phyloP scores from a whole-genome alignment of 192 early-diverging fungal genomes.

The Coemansia sp. region DNA sequence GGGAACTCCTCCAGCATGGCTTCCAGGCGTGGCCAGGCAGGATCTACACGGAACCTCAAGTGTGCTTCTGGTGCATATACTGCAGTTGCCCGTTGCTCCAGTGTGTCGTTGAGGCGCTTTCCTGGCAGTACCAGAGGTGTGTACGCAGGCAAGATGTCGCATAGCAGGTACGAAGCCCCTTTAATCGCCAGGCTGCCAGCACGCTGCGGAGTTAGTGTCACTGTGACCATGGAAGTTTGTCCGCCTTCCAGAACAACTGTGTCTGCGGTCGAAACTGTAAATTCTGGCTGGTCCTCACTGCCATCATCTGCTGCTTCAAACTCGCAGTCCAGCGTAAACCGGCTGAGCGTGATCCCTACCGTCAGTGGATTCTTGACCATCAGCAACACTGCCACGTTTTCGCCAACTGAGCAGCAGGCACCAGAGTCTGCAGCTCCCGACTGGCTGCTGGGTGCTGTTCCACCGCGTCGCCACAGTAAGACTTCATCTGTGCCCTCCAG shows the following conservation, averaged over 20 bases:
- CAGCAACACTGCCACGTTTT: constrained; percentile 39
- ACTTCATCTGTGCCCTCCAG: constrained; percentile 46
- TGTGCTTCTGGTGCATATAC: constrained; percentile 70
- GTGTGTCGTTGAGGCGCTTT: constrained; percentile 72
- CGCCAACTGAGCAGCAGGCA: constrained; percentile 37
- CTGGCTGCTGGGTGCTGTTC: constrained; percentile 16
- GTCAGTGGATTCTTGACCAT: constrained; percentile 49
- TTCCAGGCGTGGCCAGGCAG: constrained; percentile 81
- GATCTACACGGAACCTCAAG: constrained; percentile 71
- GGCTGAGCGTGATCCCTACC: constrained; percentile 41
- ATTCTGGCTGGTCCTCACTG: neutral
- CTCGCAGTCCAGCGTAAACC: constrained; percentile 42
- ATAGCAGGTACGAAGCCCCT: constrained; percentile 76
- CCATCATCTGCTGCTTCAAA: constrained; percentile 2
- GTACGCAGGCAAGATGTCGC: constrained; percentile 71
- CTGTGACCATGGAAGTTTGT: constrained; percentile 36
- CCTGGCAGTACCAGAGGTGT: constrained; percentile 67
- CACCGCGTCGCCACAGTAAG: constrained; percentile 27
- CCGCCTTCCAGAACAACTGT: constrained; percentile 41
- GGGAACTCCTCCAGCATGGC: constrained; percentile 75
- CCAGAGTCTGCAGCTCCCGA: neutral
- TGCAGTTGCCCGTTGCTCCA: constrained; percentile 58
- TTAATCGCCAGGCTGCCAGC: constrained; percentile 66
- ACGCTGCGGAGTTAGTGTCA: constrained; percentile 23
- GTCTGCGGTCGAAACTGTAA: constrained; percentile 21